Percentiles rank a stretch among this genome's conserved stretches.
Conservation (phyloP, 176 grass and related monocot species). For the Carex cristatella region DNA sequence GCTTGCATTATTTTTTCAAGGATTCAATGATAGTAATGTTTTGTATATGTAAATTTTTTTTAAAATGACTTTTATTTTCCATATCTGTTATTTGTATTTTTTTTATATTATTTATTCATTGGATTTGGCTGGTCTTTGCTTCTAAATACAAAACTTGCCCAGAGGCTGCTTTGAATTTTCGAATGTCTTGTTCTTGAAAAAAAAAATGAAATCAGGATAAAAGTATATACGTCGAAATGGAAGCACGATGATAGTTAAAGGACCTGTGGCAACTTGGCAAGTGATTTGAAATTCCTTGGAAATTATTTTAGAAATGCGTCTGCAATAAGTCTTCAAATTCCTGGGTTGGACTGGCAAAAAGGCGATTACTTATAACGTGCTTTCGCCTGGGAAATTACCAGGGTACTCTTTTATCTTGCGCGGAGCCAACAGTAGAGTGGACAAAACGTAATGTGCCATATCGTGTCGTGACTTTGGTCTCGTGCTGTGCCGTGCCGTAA, state of each 20-base stretch:
- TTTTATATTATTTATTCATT: neutral
- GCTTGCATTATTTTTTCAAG: neutral
- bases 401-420: too few species aligned
- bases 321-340: neutral
- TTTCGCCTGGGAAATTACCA: neutral
- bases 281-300: neutral
- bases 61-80: neutral
- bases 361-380: neutral
- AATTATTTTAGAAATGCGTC: neutral
- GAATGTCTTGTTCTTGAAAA: neutral
- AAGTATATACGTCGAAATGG: neutral
- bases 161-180: neutral
- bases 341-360: neutral
- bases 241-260: neutral
- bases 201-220: neutral
- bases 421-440: too few species aligned
- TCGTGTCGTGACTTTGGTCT: too few species aligned
- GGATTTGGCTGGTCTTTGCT: neutral
- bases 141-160: neutral
- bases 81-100: neutral
- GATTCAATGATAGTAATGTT: neutral
- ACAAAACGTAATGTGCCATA: too few species aligned
- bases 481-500: too few species aligned
- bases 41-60: constrained; percentile 2
- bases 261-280: neutral